These are phyloP conservation scores for Isoetes taiwanensis DNA, from an alignment of 75 land plant species.

Conservation along the genomic window DNA sequence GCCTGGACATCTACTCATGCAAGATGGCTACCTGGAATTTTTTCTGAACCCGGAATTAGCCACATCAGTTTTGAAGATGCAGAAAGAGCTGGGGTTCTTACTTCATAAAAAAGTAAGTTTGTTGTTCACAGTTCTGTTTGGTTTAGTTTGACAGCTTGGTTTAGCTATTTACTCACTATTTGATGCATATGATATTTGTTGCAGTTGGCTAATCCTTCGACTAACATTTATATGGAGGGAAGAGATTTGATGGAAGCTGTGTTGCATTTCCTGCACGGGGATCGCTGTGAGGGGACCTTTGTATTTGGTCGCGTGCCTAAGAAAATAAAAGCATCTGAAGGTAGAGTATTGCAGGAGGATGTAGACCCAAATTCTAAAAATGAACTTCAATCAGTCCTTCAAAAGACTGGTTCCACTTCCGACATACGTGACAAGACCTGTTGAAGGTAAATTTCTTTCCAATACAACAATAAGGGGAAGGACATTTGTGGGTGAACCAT, in stretches of 20 bases:
- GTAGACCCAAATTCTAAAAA: no score
- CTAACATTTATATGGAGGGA: constrained; percentile 67
- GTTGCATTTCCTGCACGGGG: constrained; percentile 73
- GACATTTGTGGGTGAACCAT: constrained; percentile 79
- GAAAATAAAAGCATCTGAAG: no score
- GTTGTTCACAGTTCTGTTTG: not conserved
- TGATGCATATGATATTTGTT: no score
- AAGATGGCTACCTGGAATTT: constrained; percentile 72
- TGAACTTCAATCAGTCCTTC: no score
- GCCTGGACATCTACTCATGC: constrained; percentile 88
- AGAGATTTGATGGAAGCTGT: constrained; percentile 67
- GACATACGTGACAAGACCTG: no score
- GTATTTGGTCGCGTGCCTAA: constrained; percentile 83
- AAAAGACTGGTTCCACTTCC: no score
- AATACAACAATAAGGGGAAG: no score
- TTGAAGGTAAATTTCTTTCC: no score
- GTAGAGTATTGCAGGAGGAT: no score
- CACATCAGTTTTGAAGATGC: constrained; percentile 45
- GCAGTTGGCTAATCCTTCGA: constrained; percentile 59
- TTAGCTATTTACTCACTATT: no score
- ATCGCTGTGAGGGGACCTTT: constrained; percentile 72
- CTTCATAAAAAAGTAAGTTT: constrained; percentile 55
- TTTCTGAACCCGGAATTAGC: constrained; percentile 77
- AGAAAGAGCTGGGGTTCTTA: constrained; percentile 66
- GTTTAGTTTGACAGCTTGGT: not conserved